Evolutionary conservation across 2,329 filamentous ascomycete genomes (phyloP).

Genomic region (Alternaria conjuncta): DNA sequence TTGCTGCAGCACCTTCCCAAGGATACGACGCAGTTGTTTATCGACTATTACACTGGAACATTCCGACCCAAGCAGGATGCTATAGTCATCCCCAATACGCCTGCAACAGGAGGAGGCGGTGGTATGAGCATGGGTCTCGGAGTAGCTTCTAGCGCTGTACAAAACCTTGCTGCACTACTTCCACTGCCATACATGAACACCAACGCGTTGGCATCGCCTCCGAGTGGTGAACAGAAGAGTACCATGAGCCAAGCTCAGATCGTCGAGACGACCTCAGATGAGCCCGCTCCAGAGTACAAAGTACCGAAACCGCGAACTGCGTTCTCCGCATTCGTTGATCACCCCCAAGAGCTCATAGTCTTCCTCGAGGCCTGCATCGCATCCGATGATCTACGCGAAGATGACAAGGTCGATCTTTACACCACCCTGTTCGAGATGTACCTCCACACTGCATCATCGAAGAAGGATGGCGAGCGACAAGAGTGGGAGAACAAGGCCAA

Average conservation of each 20-base stretch:
- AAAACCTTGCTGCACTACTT: conserved; percentile 83
- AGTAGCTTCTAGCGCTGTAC: conserved; percentile 75
- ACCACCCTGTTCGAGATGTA: conserved; percentile 99
- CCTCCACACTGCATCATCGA: conserved; percentile 81
- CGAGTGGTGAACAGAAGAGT: conserved; percentile 58
- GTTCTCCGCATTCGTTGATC: conserved; percentile 96
- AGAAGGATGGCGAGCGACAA: conserved; percentile 72
- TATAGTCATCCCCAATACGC: conserved; percentile 56
- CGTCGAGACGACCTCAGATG: conserved; percentile 60
- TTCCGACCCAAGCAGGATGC: conserved; percentile 76
- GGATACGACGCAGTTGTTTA: conserved; percentile 85
- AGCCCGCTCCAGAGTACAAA: conserved; percentile 68
- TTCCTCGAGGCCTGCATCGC: conserved; percentile 89
- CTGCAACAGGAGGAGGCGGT: conserved; percentile 52
- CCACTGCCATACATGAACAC: conserved; percentile 85
- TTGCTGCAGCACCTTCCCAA: conserved; percentile 84
- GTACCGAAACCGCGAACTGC: conserved; percentile 84
- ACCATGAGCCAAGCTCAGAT: conserved; percentile 63
- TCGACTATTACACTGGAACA: conserved; percentile 90
- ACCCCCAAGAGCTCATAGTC: conserved; percentile 86
- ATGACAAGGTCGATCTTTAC: conserved; percentile 84
- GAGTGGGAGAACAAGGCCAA: conserved; percentile 93
- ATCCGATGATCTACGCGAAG: conserved; percentile 71
- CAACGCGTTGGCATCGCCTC: conserved; percentile 62
- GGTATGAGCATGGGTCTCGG: conserved; percentile 48